Evolutionary conservation across 1,284 basidiomycete species (phyloP).

Genomic region (Malassezia sympodialis): DNA sequence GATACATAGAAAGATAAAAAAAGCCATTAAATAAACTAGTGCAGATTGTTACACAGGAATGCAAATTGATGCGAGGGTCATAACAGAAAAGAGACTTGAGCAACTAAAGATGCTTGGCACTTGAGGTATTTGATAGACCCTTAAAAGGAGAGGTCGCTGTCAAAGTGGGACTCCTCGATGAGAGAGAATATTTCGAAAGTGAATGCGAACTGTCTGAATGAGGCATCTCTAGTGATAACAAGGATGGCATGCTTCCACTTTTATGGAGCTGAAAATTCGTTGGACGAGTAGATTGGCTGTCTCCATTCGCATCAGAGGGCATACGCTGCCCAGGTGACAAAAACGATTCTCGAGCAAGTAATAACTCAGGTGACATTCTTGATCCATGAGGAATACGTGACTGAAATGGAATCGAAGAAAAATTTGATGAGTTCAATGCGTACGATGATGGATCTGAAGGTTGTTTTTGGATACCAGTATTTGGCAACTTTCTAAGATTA

Average conservation of each 20-base stretch:
- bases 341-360: not conserved
- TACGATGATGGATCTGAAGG: not conserved
- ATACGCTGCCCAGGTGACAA: not conserved
- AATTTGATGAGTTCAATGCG: not conserved
- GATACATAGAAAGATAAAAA: not conserved
- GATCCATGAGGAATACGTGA: not conserved
- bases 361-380: not conserved
- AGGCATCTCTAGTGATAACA: constrained; percentile 7
- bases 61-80: not conserved
- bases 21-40: not conserved
- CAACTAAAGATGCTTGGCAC: not conserved
- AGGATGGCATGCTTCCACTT: constrained; percentile 10
- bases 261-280: not conserved
- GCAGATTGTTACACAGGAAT: not conserved
- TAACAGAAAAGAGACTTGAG: not conserved
- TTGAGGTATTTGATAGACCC: not conserved
- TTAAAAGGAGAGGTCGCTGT: not conserved
- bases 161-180: not conserved
- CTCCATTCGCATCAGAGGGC: not conserved
- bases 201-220: constrained; percentile 10
- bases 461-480: not conserved
- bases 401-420: not conserved
- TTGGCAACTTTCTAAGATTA: not conserved
- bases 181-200: constrained; percentile 12
- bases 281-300: not conserved